Base-by-base conservation (phyloP, 495 filamentous ascomycete genomes). In the Podospora fimiseda region DNA sequence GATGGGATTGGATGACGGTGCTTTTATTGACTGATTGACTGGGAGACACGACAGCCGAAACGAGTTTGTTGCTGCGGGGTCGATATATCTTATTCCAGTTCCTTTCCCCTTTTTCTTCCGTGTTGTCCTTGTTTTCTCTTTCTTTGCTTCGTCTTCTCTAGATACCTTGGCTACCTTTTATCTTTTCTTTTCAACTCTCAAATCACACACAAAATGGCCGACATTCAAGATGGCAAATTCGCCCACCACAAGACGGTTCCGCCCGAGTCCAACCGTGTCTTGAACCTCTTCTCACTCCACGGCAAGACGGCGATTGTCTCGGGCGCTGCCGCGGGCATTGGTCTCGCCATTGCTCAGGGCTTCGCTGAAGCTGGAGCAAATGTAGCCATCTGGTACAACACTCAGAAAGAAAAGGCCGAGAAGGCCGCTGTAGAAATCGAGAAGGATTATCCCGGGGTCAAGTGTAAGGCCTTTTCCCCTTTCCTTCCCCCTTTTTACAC, bases 351-450 rank as follows among this genome's bases (percentile, higher is more conserved):
- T 16, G 88, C 86, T n/a, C 74, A 90, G 36, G 87, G 77, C 16
- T 65, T 72, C 40, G 89, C 89, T 9, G 90, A 95, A 62, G 84
- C 87, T 19, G 90, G 90, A 36, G 89, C 90, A 33, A 89, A 95
- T 57, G 86, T 95, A 39, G 89, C 87, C 2, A 81, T 95, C 24
- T 92, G 87, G 84, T 95, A 90, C 60, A 89, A 89, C 62, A 80
- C 74, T 65, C 90, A 93, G 70, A 76, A 79, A 60, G 83, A 86
- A 53, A 83, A 86, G 56, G 83, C 85, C 7, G 53, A 82, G 38
- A 78, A 84, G 41, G 74, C 81, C n/a, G 90, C 90, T 2, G 75
- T 75, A 16, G 82, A 86, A 43, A 86, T 94, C 50, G 86, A 84
- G 59, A 70, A 81, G 59, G 78, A 78, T 37, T 93, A 84, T 58